These are phyloP conservation scores for Crithidia thermophila DNA, from an alignment of 208 protist species.

Conservation along the genomic window DNA sequence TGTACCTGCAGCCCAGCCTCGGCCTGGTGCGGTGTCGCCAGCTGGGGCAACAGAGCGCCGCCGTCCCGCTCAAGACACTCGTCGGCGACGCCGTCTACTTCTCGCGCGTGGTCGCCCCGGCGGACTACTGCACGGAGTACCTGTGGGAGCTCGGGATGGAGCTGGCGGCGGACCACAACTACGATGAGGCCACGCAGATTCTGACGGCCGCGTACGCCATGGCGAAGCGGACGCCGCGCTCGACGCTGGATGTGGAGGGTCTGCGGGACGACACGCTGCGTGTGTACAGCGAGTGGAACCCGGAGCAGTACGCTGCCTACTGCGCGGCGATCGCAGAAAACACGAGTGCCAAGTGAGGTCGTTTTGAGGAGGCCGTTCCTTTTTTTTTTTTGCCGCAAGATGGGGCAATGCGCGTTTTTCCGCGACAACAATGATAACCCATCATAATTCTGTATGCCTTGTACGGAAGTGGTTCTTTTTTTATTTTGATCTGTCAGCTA, in stretches of 20 bases:
- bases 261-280: conserved; percentile 47
- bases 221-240: conserved; percentile 37
- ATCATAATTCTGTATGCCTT: no score
- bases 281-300: conserved; percentile 65
- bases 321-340: conserved; percentile 34
- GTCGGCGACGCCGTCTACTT: conserved; percentile 55
- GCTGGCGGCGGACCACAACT: conserved; percentile 46
- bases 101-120: conserved; percentile 39
- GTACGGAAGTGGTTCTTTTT: no score
- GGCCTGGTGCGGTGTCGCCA: conserved; percentile 63
- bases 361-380: no score
- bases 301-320: conserved; percentile 58
- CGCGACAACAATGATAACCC: no score
- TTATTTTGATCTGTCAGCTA: no score
- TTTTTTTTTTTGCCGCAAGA: no score
- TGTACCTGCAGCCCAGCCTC: conserved; percentile 65
- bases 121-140: conserved; percentile 72
- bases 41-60: conserved; percentile 8
- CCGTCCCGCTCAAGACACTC: conserved; percentile 37
- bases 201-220: conserved; percentile 48
- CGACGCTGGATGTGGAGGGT: conserved; percentile 39
- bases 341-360: no score
- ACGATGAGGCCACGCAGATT: conserved; percentile 44
- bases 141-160: conserved; percentile 82
- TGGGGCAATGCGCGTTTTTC: no score